phyloP scores from a whole-genome alignment of 768 basidiomycete genomes.

The Cystobasidium tubakii region DNA sequence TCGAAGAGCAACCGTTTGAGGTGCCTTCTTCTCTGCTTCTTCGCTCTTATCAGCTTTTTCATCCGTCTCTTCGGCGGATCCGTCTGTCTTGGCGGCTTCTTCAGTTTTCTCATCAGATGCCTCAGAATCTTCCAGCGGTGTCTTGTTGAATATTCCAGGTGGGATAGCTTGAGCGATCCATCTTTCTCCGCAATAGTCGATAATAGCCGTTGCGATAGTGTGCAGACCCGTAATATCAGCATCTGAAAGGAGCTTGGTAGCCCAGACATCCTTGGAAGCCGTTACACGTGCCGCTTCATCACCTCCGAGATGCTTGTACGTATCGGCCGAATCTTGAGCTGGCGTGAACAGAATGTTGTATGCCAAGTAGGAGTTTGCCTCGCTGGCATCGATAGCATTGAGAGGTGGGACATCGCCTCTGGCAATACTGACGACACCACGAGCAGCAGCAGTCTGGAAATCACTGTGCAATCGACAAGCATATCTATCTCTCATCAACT shows the following conservation, averaged over 20 bases:
- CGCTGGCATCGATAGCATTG: constrained; percentile 51
- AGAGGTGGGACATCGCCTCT: constrained; percentile 52
- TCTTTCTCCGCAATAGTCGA: constrained; percentile 52
- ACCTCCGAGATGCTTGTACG: constrained; percentile 52
- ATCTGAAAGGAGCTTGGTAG: constrained; percentile 51
- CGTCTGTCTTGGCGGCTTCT: constrained; percentile 35
- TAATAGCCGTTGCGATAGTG: constrained; percentile 51
- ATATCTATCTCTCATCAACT: constrained; percentile 51
- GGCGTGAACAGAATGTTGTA: constrained; percentile 54
- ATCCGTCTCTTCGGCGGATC: neutral
- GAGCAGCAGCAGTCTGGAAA: constrained; percentile 50
- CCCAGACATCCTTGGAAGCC: constrained; percentile 52
- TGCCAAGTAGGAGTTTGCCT: constrained; percentile 51
- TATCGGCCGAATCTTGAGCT: constrained; percentile 51
- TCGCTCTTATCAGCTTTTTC: constrained; percentile 40
- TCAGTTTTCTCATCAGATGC: constrained; percentile 31
- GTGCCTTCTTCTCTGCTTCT: constrained; percentile 33
- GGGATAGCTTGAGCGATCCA: constrained; percentile 53
- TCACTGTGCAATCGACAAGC: constrained; percentile 51
- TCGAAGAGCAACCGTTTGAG: constrained; percentile 48
- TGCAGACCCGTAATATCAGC: constrained; percentile 51
- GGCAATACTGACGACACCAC: constrained; percentile 50
- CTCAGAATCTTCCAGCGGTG: neutral
- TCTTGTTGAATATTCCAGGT: constrained; percentile 51
- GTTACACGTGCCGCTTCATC: constrained; percentile 52